Base-by-base conservation (phyloP, 2,329 filamentous ascomycete genomes). In the Trichoderma simmonsii region DNA sequence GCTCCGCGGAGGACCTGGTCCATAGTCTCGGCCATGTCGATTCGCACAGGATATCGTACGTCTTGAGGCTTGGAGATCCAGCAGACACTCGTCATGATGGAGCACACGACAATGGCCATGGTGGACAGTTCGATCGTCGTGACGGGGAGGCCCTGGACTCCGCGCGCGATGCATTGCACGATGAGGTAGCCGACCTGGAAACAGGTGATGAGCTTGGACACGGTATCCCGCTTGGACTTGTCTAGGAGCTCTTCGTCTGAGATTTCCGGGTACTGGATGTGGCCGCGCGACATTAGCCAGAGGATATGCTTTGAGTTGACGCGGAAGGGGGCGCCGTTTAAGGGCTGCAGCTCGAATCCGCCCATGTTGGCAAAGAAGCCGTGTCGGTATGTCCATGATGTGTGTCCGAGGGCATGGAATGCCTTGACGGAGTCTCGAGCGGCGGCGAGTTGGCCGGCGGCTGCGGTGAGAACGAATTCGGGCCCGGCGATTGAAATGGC, bases 381-480 rank as follows among this genome's bases (percentile, higher is more conserved):
- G 43, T 65, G 39, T 15, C 62, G 62, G 26, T 65, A 54, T 8
- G 62, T 65, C 39, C 62, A 54, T 2, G 62, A 65, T 0, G 28
- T 65, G n/a, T 65, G 62, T 26, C 62, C 62, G n/a, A 65, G 62
- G n/a, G 62, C 28, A 8, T 65, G 62, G 18, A 65, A 65, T 9
- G 39, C 34, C 6, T 63, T 63, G 24, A 63, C 62, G 28, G 26
- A 65, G 39, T 65, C 62, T 24, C 43, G n/a, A 15, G 62, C 62
- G 9, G 43, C 43, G 28, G 43, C 43, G n/a, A 54, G 43, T 32
- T 65, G 43, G 15, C 43, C 43, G 6, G 62, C 62, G 8, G 30
- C 62, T 3, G 63, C 43, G 30, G 43, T 65, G n/a, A 54, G 39
- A 21, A 34, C 8, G 43, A 65, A 34, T 8, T 65, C 63, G 43